A percentile compares a stretch with the other conserved stretches of the same genome.
phyloP scores from a whole-genome alignment of 176 grass and related monocot species.

The Urochloa ruziziensis region DNA sequence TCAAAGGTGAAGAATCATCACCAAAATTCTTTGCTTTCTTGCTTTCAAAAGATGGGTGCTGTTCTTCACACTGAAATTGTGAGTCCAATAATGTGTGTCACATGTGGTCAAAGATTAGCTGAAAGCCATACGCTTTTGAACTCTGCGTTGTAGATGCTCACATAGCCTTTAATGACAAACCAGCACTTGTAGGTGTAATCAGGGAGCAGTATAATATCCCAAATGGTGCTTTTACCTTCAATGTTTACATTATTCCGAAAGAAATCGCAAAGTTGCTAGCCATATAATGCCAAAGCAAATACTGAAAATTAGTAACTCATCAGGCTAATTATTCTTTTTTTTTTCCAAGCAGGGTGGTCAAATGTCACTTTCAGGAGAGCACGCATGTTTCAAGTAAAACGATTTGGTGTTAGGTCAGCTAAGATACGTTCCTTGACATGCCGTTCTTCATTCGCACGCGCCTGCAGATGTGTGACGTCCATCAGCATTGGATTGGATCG shows the following conservation, averaged over 20 bases:
- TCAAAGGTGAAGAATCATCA: background rate
- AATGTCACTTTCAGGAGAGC: constrained; percentile 1
- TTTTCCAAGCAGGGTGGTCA: background rate
- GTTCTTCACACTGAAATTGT: background rate
- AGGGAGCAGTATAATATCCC: background rate
- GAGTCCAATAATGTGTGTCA: background rate
- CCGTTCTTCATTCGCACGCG: background rate
- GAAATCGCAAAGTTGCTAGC: background rate
- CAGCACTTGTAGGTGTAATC: background rate
- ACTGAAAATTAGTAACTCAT: background rate
- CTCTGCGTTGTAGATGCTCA: background rate
- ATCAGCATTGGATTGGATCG: background rate
- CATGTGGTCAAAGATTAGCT: background rate
- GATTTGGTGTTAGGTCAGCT: constrained; percentile 20
- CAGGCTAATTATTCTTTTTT: background rate
- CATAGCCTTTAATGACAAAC: background rate
- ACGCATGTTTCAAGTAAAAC: background rate
- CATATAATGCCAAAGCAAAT: background rate
- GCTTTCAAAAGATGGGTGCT: background rate
- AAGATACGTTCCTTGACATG: background rate
- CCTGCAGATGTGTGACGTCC: constrained; percentile 5
- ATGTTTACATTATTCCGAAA: background rate
- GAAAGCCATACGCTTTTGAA: background rate
- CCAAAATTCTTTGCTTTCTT: background rate
- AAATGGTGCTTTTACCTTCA: background rate